phyloP scores from a whole-genome alignment of 176 grass and related monocot species.

The Oryza coarctata region DNA sequence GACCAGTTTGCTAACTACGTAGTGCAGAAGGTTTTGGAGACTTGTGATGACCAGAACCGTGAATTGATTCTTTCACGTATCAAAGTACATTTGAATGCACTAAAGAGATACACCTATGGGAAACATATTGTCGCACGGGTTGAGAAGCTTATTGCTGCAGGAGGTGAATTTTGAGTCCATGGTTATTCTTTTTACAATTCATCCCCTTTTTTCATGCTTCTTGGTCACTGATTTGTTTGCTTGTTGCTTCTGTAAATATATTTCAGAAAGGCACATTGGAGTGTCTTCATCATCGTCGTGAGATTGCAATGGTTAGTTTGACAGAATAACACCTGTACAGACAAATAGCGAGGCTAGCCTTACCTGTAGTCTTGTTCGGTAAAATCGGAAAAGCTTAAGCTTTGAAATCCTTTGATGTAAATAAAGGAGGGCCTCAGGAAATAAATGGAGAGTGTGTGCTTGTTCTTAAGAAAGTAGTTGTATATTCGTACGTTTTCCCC shows the following conservation, averaged over 20 bases:
- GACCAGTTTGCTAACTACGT: constrained; percentile 99
- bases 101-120: constrained; percentile 94
- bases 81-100: constrained; percentile 94
- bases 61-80: constrained; percentile 91
- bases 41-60: constrained; percentile 85
- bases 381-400: constrained; percentile 48
- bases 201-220: background rate
- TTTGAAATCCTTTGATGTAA: constrained; percentile 73
- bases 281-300: constrained; percentile 53
- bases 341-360: constrained; percentile 87
- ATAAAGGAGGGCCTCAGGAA: constrained; percentile 81
- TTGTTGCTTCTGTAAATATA: background rate
- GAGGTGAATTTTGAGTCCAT: constrained; percentile 48
- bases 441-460: constrained; percentile 66
- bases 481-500: constrained; percentile 63
- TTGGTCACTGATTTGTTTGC: background rate
- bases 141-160: constrained; percentile 88
- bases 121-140: constrained; percentile 97
- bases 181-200: background rate
- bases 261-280: constrained; percentile 62
- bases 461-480: constrained; percentile 57
- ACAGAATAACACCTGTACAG: constrained; percentile 80
- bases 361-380: constrained; percentile 61
- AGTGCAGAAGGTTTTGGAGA: constrained; percentile 96
- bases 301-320: constrained; percentile 41